A percentile compares a stretch with the other conserved stretches of the same genome.
Evolutionary conservation across 306 rosid species (phyloP).

Genomic region (Glycyrrhiza uralensis): DNA sequence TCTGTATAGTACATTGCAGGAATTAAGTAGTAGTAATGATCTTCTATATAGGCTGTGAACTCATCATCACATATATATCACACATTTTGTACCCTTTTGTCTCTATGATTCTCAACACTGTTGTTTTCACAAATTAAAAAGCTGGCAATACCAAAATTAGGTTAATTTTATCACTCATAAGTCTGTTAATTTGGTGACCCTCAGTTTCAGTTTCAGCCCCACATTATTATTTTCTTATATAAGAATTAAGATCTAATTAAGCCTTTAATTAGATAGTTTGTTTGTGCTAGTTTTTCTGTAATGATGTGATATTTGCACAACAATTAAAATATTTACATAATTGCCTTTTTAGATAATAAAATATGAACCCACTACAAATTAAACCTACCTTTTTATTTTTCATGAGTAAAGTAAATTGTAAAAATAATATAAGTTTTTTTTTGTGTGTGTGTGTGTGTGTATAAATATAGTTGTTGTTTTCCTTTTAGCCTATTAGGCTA

Average conservation of each 20-base stretch:
- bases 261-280: background rate
- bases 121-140: slow-evolving; percentile 13
- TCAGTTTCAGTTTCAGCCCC: background rate
- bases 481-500: background rate
- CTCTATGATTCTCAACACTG: slow-evolving; percentile 10
- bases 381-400: background rate
- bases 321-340: background rate
- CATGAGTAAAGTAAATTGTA: background rate
- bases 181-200: background rate
- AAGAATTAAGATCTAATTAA: background rate
- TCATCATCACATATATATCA: background rate
- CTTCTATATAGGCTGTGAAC: background rate
- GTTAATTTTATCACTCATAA: background rate
- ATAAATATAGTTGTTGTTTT: background rate
- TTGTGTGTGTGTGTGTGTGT: background rate
- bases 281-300: background rate
- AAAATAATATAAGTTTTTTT: background rate
- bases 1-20: background rate
- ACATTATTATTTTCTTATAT: background rate
- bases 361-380: background rate
- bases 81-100: slow-evolving; percentile 17
- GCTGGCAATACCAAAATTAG: slow-evolving; percentile 11
- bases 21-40: background rate
- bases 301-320: background rate
- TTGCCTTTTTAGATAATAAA: background rate